Evolutionary conservation across 2,329 filamentous ascomycete species (phyloP).

Genomic region (Chrysosporium keratinophilum): DNA sequence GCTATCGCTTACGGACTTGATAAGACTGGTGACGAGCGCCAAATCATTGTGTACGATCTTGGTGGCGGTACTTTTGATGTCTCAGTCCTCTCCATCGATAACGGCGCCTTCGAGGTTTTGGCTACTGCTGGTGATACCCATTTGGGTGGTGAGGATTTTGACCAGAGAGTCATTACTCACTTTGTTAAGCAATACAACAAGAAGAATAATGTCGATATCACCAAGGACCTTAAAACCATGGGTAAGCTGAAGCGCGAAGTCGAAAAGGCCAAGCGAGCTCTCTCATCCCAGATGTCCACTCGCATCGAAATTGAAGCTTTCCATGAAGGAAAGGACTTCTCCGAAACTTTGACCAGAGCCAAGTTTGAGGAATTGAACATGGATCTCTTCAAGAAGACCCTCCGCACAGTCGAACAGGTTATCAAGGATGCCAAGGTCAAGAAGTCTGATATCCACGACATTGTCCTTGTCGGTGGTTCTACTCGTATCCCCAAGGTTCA

Average conservation of each 20-base stretch:
- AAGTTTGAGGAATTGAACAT: conserved; percentile 99
- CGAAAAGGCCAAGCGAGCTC: conserved; percentile 97
- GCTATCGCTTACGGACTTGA: conserved; percentile 91
- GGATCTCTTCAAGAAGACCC: conserved; percentile 97
- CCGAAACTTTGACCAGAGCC: conserved; percentile 92
- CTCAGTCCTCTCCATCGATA: conserved; percentile 79
- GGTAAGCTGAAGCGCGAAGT: conserved; percentile 99
- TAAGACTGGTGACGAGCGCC: conserved; percentile 71
- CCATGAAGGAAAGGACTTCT: conserved; percentile 95
- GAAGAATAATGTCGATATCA: conserved; percentile 85
- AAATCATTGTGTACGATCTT: conserved; percentile 88
- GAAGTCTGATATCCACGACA: conserved; percentile 91
- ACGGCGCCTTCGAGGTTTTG: conserved; percentile 88
- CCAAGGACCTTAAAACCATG: conserved; percentile 95
- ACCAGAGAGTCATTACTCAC: conserved; percentile 93
- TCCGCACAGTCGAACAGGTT: conserved; percentile 97
- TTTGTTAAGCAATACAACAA: conserved; percentile 98
- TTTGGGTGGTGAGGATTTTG: conserved; percentile 97
- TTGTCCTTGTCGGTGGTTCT: conserved; percentile 95
- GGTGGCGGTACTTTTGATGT: conserved; percentile 94
- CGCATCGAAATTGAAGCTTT: conserved; percentile 96
- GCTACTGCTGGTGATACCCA: conserved; percentile 95
- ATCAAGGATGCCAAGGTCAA: conserved; percentile 96
- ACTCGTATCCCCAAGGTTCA: conserved; percentile 99
- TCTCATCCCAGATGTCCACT: conserved; percentile 86